Percentiles rank a stretch among this genome's conserved stretches.
phyloP scores from a whole-genome alignment of 345 rosid genomes.

The Chamaenerion angustifolium region DNA sequence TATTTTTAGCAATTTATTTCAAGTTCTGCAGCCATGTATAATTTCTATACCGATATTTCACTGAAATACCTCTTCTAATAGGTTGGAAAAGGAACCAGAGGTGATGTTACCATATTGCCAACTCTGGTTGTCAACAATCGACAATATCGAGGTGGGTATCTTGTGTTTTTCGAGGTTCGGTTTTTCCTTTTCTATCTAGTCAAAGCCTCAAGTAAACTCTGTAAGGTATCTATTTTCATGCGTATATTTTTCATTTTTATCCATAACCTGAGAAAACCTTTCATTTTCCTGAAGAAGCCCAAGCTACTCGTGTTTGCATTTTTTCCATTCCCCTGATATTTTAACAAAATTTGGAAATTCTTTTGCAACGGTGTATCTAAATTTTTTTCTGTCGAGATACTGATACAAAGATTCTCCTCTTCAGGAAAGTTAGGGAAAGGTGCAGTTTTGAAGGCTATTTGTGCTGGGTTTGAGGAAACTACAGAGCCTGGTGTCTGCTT shows the following conservation, averaged over 20 bases:
- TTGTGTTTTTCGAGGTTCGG: slow-evolving; percentile 8
- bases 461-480: slow-evolving; percentile 95
- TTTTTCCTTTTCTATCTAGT: slow-evolving; percentile 1
- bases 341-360: too few species aligned
- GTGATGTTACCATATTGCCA: slow-evolving; percentile 98
- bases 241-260: too few species aligned
- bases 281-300: too few species aligned
- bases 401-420: slow-evolving; percentile 5
- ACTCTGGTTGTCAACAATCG: slow-evolving; percentile 90
- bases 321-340: background rate
- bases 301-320: too few species aligned
- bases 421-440: slow-evolving; percentile 86
- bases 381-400: background rate
- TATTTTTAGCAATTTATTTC: too few species aligned
- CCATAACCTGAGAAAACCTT: too few species aligned
- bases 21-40: too few species aligned
- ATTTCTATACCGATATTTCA: slow-evolving; percentile 11
- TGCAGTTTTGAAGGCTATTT: slow-evolving; percentile 88
- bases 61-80: slow-evolving; percentile 16
- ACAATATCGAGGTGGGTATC: slow-evolving; percentile 73
- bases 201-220: background rate
- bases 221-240: background rate
- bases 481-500: slow-evolving; percentile 93
- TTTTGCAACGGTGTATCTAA: background rate
- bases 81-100: slow-evolving; percentile 98